Evolutionary conservation across 2,329 filamentous ascomycete species (phyloP).

Genomic region (Penicillium janthinellum): DNA sequence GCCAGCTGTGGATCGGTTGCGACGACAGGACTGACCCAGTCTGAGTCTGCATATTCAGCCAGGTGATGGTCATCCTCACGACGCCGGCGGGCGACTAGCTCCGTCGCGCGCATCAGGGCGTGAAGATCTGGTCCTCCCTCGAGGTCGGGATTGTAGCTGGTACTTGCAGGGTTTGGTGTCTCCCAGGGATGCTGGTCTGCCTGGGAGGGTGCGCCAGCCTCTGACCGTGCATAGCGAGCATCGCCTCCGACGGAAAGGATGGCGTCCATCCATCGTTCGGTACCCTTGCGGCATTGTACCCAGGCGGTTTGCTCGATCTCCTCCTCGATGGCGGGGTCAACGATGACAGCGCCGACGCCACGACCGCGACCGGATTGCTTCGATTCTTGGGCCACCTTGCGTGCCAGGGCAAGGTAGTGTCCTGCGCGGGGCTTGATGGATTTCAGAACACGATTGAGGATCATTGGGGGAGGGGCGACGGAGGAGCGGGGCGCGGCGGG

Average conservation of each 20-base stretch:
- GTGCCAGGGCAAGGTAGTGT: constrained; percentile 44
- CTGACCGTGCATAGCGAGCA: constrained; percentile 40
- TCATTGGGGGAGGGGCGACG: constrained; percentile 45
- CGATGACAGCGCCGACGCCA: constrained; percentile 47
- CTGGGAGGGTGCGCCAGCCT: constrained; percentile 29
- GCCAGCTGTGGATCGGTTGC: constrained; percentile 15
- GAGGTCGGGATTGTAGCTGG: constrained; percentile 34
- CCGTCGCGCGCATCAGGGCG: constrained; percentile 49
- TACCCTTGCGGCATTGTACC: constrained; percentile 28
- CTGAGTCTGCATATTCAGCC: background rate
- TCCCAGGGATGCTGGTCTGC: constrained; percentile 21
- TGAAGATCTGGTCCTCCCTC: constrained; percentile 51
- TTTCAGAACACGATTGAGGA: constrained; percentile 37
- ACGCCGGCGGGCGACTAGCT: constrained; percentile 46
- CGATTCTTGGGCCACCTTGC: constrained; percentile 42
- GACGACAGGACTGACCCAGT: background rate
- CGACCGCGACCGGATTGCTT: constrained; percentile 41
- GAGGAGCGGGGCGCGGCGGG: constrained; percentile 47
- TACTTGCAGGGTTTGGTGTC: constrained; percentile 28
- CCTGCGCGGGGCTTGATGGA: constrained; percentile 42
- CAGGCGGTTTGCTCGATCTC: constrained; percentile 21
- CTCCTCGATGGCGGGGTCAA: constrained; percentile 43
- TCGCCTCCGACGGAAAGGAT: constrained; percentile 50
- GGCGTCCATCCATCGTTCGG: constrained; percentile 34
- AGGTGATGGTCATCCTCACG: constrained; percentile 29